phyloP scores from a whole-genome alignment of 805 yeast species.

The Saccharomycopsis lassenensis region DNA sequence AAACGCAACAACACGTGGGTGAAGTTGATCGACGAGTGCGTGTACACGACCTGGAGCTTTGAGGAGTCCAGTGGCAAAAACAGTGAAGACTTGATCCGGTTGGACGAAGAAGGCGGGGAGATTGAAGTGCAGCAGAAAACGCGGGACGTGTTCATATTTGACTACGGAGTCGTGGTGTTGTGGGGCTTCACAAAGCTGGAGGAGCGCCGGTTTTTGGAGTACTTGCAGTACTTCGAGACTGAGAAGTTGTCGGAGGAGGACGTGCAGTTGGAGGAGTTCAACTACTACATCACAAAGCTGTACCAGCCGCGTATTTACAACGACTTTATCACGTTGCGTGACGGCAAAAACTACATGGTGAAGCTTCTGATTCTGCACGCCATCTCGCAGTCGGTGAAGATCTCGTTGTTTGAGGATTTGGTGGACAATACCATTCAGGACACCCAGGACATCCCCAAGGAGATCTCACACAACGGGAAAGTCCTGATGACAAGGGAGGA shows the following conservation, averaged over 20 bases:
- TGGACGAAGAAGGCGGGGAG: conserved; percentile 94
- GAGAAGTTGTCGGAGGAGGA: conserved; percentile 89
- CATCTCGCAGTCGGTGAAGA: conserved; percentile 89
- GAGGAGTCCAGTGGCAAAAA: conserved; percentile 11
- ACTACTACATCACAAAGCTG: conserved; percentile 85
- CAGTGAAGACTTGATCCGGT: conserved; percentile 41
- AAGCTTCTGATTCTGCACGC: conserved; percentile 93
- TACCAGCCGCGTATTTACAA: conserved; percentile 94
- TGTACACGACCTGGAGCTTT: conserved; percentile 75
- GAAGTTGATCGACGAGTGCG: conserved; percentile 84
- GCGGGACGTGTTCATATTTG: conserved; percentile 80
- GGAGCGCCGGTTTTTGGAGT: conserved; percentile 70
- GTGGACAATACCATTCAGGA: conserved; percentile 96
- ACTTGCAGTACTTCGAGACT: conserved; percentile 80
- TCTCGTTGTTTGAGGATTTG: conserved; percentile 88
- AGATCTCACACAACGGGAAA: conserved; percentile 88
- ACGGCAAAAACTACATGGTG: conserved; percentile 81
- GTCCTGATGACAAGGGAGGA: conserved; percentile 90
- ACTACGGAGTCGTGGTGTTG: conserved; percentile 92
- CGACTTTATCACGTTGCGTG: conserved; percentile 87
- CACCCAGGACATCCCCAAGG: conserved; percentile 94
- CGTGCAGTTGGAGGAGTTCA: conserved; percentile 88
- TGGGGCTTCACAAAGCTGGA: conserved; percentile 91
- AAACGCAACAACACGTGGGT: conserved; percentile 73
- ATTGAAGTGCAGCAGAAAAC: conserved; percentile 71